Evolutionary conservation across 2,329 filamentous ascomycete species (phyloP).

Genomic region (Monascus ruber): DNA sequence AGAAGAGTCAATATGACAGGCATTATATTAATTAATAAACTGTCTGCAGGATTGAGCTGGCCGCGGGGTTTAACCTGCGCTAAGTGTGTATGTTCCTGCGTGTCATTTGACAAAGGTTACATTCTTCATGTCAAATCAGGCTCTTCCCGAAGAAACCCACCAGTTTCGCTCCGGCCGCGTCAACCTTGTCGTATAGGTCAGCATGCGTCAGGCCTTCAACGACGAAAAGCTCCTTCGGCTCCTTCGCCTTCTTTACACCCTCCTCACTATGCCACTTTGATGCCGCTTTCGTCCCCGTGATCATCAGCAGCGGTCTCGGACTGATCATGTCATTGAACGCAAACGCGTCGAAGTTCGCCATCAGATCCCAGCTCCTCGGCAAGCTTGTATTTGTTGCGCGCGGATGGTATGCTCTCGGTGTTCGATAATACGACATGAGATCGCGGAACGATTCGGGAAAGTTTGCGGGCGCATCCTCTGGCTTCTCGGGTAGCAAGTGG

Average conservation of each 20-base stretch:
- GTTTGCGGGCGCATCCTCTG: constrained; percentile 4
- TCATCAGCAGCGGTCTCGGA: constrained; percentile 16
- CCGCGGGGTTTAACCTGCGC: no score
- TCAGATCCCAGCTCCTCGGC: constrained; percentile 8
- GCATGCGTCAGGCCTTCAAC: constrained; percentile 12
- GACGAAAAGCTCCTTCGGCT: constrained; percentile 17
- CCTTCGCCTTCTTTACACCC: constrained; percentile 10
- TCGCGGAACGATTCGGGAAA: constrained; percentile 7
- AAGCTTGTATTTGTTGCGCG: constrained; percentile 6
- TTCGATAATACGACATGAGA: constrained; percentile 10
- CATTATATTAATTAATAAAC: no score
- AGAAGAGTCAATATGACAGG: no score
- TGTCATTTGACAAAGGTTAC: no score
- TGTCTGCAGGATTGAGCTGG: no score
- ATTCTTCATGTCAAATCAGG: neutral
- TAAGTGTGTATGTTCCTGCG: no score
- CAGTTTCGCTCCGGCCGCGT: neutral
- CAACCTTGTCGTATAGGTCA: constrained; percentile 14
- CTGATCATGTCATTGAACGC: constrained; percentile 11
- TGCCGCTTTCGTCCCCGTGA: constrained; percentile 12
- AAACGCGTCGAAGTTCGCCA: constrained; percentile 11
- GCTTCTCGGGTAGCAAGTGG: constrained; percentile 2
- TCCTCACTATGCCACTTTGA: constrained; percentile 13
- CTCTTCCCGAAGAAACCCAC: neutral
- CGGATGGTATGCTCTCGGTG: constrained; percentile 7